These are phyloP conservation scores for Geotrichum europaeum DNA, from an alignment of 1,139 yeast species.

Conservation along the genomic window DNA sequence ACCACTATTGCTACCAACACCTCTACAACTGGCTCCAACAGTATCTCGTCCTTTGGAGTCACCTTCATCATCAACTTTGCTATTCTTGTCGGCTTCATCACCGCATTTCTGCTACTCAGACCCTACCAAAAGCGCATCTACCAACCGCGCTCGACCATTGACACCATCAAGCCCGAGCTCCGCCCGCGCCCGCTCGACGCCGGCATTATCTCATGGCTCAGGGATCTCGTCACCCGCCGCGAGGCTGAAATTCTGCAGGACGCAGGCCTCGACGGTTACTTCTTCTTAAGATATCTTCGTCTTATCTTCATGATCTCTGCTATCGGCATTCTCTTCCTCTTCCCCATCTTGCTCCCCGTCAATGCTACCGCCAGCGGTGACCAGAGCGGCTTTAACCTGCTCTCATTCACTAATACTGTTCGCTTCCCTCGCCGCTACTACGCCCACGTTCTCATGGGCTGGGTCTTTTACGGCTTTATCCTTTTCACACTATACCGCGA, in stretches of 20 bases:
- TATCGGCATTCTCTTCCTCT: slow-evolving; percentile 57
- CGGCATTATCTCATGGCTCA: slow-evolving; percentile 34
- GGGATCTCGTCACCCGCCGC: slow-evolving; percentile 42
- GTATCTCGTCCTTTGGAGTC: slow-evolving; percentile 41
- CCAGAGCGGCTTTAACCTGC: slow-evolving; percentile 61
- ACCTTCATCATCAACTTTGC: slow-evolving; percentile 52
- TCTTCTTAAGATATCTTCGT: slow-evolving; percentile 70
- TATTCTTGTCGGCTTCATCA: slow-evolving; percentile 51
- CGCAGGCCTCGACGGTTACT: slow-evolving; percentile 86
- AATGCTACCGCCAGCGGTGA: slow-evolving; percentile 66
- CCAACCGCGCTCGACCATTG: slow-evolving; percentile 70
- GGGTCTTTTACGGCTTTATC: slow-evolving; percentile 69
- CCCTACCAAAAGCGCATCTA: slow-evolving; percentile 65
- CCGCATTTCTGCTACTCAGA: slow-evolving; percentile 57
- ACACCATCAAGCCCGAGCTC: slow-evolving; percentile 39
- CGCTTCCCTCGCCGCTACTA: slow-evolving; percentile 58
- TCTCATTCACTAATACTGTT: slow-evolving; percentile 69
- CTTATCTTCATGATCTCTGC: slow-evolving; percentile 54
- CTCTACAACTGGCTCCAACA: slow-evolving; percentile 21
- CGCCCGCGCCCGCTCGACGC: slow-evolving; percentile 34
- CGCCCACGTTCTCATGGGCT: slow-evolving; percentile 79
- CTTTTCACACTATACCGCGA: slow-evolving; percentile 75
- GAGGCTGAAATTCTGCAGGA: slow-evolving; percentile 70
- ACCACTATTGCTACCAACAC: not conserved
- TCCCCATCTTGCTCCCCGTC: slow-evolving; percentile 82